Conservation (phyloP, 805 yeast species). For the Ogataea saltuana region DNA sequence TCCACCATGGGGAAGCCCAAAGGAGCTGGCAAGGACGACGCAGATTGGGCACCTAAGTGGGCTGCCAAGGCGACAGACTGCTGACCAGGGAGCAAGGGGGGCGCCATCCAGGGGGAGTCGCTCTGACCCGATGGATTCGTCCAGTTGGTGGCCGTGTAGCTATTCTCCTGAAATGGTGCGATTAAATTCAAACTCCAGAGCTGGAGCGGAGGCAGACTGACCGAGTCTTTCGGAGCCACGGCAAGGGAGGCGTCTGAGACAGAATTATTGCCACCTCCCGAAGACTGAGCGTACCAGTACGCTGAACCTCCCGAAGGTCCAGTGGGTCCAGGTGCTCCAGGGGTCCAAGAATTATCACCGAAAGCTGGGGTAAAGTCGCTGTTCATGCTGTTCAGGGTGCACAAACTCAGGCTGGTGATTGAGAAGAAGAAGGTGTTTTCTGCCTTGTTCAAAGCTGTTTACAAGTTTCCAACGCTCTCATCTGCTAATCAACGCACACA, state of each 20-base stretch:
- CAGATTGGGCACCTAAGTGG: neutral
- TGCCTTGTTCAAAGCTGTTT: neutral
- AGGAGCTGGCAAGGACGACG: neutral
- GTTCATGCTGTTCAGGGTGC: constrained; percentile 2
- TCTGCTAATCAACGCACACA: too few relatives aligned
- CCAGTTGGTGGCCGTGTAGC: neutral
- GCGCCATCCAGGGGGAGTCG: neutral
- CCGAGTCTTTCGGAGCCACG: constrained; percentile 3
- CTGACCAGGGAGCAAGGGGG: neutral
- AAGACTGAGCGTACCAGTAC: too few relatives aligned
- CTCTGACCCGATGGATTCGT: neutral
- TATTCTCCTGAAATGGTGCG: neutral
- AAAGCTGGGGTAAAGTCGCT: constrained; percentile 1
- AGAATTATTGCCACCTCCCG: too few relatives aligned
- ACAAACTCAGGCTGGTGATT: neutral
- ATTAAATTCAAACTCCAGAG: neutral
- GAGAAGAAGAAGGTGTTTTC: neutral
- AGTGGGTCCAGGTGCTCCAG: neutral
- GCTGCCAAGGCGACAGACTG: neutral
- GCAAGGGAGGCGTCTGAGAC: constrained; percentile 1
- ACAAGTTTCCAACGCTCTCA: neutral
- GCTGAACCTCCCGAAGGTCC: neutral
- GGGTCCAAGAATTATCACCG: constrained; percentile 1
- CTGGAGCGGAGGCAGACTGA: neutral
- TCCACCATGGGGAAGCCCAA: neutral